Conservation (phyloP, 1,139 yeast species). For the Pichia sp. region DNA sequence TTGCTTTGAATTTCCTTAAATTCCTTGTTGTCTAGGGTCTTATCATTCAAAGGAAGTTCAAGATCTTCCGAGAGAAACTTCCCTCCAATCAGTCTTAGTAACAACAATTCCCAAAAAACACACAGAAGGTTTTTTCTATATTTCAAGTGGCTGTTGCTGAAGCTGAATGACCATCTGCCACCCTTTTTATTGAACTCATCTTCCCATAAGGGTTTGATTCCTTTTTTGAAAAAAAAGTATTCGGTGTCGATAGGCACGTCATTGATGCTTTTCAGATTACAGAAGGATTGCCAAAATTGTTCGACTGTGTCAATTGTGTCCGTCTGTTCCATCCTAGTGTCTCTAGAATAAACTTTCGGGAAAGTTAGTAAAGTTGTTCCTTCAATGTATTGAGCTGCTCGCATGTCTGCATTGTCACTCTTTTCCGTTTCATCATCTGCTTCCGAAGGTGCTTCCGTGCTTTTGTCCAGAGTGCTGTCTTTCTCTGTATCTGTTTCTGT, state of each 20-base stretch:
- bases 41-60: constrained; percentile 9
- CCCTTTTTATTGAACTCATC: constrained; percentile 61
- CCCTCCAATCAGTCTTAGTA: constrained; percentile 14
- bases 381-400: constrained; percentile 19
- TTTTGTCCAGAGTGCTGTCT: not conserved
- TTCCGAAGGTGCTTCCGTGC: not conserved
- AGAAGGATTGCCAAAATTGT: constrained; percentile 56
- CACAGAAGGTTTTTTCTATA: constrained; percentile 2
- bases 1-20: constrained; percentile 8
- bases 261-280: constrained; percentile 44
- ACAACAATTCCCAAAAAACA: constrained; percentile 16
- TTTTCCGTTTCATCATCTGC: constrained; percentile 1
- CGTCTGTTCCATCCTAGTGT: constrained; percentile 24
- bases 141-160: constrained; percentile 19
- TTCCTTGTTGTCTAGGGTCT: constrained; percentile 11
- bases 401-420: not conserved
- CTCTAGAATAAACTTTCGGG: constrained; percentile 19
- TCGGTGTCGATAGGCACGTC: constrained; percentile 54
- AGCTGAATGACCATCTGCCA: constrained; percentile 53
- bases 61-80: constrained; percentile 5
- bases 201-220: constrained; percentile 69
- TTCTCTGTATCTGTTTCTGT: not conserved
- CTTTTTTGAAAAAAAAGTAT: constrained; percentile 56
- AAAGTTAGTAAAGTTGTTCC: constrained; percentile 24
- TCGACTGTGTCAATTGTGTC: constrained; percentile 49